Evolutionary conservation across 768 basidiomycete species (phyloP), one percentile per base, ranked within the genome.

Genomic region (Leccinum longicurvipes): DNA sequence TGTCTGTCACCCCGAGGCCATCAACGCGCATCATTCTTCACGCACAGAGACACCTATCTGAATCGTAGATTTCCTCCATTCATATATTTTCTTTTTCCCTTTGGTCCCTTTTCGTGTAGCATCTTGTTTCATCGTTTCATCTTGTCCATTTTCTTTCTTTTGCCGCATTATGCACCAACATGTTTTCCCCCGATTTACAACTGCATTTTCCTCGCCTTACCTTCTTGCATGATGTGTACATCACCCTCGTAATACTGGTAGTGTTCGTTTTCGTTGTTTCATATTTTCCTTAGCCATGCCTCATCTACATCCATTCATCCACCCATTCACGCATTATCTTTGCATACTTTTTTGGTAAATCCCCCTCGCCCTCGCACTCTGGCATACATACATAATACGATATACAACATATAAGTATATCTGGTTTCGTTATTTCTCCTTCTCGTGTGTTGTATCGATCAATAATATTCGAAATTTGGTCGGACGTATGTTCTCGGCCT

Each of bases 31-130:
- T 47, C 53, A 28, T 29, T 19, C 48, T 47, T 44, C 52, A 53
- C 45, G 23, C 47, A 57, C 64, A 57, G n/a, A n/a, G n/a, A n/a
- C 19, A 45, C 45, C n/a, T n/a, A 54, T 53, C n/a, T 56, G n/a
- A n/a, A 31, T 28, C 34, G 55, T 63, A 64, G 63, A 63, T 63
- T 62, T 64, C 48, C 58, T 45, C 8, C 42, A 7, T 45, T 44
- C 49, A 53, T 47, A 46, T 46, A 6, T 46, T 39, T 60, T 6
- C 14, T 41, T n/a, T 60, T 53, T 46, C n/a, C 36, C 28, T 58
- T 28, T 21, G 41, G 41, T n/a, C 17, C 21, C 21, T 4, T 42
- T 42, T 10, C 21, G 21, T 23, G 41, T n/a, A n/a, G 19, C 41
- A 42, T 9, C 41, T 42, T 14, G 41, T 9, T 45, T 45, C 24